phyloP scores from a whole-genome alignment of 768 basidiomycete species.

The Trametes gibbosa region DNA sequence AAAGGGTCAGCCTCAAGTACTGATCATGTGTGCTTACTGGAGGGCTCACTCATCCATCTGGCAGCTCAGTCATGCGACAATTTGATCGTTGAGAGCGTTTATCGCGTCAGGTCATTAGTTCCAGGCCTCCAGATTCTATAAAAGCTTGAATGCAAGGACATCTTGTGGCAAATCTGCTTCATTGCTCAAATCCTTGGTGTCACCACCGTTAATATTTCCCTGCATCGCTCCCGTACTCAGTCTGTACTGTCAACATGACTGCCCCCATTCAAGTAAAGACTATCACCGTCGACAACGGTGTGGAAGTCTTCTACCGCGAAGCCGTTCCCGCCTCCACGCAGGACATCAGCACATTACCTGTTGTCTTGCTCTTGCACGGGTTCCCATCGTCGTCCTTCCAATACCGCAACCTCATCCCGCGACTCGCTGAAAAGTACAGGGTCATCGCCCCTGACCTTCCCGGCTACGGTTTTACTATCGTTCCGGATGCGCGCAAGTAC shows the following conservation, averaged over 20 bases:
- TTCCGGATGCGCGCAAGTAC: constrained; percentile 37
- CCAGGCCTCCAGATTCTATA: no score
- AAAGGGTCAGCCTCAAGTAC: no score
- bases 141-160: no score
- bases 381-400: constrained; percentile 49
- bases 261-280: constrained; percentile 25
- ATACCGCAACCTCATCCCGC: constrained; percentile 46
- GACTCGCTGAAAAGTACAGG: constrained; percentile 39
- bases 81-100: no score
- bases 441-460: constrained; percentile 52
- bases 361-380: constrained; percentile 47
- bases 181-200: no score
- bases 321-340: constrained; percentile 32
- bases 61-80: no score
- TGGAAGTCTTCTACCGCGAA: constrained; percentile 44
- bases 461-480: constrained; percentile 48
- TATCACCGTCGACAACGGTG: constrained; percentile 31
- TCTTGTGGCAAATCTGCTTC: no score
- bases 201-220: no score
- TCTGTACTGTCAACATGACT: neutral
- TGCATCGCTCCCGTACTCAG: no score
- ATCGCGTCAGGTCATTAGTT: no score
- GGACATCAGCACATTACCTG: constrained; percentile 17
- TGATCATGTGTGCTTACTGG: no score
- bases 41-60: no score